phyloP scores from a whole-genome alignment of 305 asterid species.

The Rubia tinctorum region DNA sequence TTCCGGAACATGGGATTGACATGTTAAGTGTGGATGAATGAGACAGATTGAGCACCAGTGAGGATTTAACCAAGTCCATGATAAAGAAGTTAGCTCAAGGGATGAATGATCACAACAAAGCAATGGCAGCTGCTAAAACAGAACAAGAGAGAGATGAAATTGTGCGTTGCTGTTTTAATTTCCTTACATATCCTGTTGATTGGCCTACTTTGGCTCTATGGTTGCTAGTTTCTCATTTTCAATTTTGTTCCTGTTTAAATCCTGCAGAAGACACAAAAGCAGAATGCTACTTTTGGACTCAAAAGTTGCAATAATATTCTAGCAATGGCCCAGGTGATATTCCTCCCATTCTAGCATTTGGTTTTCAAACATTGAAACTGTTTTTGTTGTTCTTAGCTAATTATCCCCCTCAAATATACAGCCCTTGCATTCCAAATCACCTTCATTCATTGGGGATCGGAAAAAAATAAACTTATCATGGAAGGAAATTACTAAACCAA shows the following conservation, averaged over 20 bases:
- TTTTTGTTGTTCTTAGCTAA: constrained; percentile 15
- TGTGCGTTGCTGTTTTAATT: constrained; percentile 41
- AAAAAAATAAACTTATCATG: constrained; percentile 81
- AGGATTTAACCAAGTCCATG: constrained; percentile 78
- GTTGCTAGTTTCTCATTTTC: background rate
- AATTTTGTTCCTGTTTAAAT: constrained; percentile 5
- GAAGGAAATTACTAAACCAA: constrained; percentile 66
- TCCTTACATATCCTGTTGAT: background rate
- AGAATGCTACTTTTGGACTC: constrained; percentile 79
- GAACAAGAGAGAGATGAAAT: constrained; percentile 74
- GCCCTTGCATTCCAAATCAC: constrained; percentile 90
- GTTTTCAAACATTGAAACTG: background rate
- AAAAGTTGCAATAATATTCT: constrained; percentile 83
- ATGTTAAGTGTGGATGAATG: constrained; percentile 25
- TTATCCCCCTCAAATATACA: constrained; percentile 24
- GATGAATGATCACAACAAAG: constrained; percentile 93
- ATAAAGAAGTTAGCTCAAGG: constrained; percentile 93
- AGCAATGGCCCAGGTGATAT: constrained; percentile 72
- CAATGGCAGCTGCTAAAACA: constrained; percentile 84
- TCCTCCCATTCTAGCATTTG: background rate
- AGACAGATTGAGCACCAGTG: constrained; percentile 72
- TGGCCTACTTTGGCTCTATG: background rate
- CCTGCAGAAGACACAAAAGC: constrained; percentile 84
- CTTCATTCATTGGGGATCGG: constrained; percentile 80
- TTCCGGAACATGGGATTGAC: constrained; percentile 1